Evolutionary conservation across 73 alveolate species (phyloP), one percentile per base, ranked within the genome.

Genomic region (Tetrahymena borealis): DNA sequence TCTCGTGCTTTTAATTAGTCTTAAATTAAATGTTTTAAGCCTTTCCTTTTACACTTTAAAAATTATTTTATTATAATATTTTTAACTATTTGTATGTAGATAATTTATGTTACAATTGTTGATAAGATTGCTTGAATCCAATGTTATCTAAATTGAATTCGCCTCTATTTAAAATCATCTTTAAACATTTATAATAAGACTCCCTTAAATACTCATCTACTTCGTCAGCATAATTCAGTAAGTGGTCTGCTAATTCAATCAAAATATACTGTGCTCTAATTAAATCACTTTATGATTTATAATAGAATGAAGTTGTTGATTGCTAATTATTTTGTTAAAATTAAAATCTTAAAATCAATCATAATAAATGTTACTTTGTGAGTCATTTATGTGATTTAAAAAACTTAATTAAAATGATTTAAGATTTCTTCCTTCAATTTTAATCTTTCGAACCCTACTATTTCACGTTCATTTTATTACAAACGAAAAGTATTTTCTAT

Each of bases 241-340:
- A 92, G 33, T 96, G 97, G 32, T 12, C 42, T 10, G 97, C 98
- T 20, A 95, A 43, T 32, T 94, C 97, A 4, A 96, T 96, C 41
- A 96, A 39, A 20, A 90, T 39, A 37, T 94, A 91, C 39, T 96
- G 60, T 24, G 97, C 96, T 20, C 92, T 94, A 8, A 95, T 90
- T 39, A 96, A 40, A 33, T 95, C 96, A 32, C 90, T 35, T 93
- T 96, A 92, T 43, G 94, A 78, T 42, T 78, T 92, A 78, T 97
- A 97, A 32, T 91, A 90, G 90, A 96, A 97, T 28, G 97, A 92
- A 77, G 92, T 91, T 96, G 97, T 97, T 11, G 98, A 96, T 20
- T 94, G 40, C 94, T 96, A 94, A 24, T 91, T 60, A 96, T 78
- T 36, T 32, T 31, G 13, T 90, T 78, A 32, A 97, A 32, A 33